Percentiles rank a stretch among this genome's conserved stretches.
phyloP scores from a whole-genome alignment of 1,284 basidiomycete species.

The Cronartium ribicola region DNA sequence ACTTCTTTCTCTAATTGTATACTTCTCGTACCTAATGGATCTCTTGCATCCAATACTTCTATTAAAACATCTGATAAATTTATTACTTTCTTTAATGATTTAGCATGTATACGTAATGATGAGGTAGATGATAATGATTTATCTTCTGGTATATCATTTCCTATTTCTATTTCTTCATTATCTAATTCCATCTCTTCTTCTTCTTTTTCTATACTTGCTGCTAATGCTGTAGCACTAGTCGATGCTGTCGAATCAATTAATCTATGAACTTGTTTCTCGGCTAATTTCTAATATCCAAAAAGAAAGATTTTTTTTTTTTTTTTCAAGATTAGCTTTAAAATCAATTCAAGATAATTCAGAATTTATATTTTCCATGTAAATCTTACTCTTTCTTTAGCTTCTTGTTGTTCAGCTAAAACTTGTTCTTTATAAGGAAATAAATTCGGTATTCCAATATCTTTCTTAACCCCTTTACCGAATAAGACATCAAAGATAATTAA shows the following conservation, averaged over 20 bases:
- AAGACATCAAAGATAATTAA: constrained; percentile 6
- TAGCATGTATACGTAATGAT: constrained; percentile 52
- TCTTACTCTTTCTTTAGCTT: constrained; percentile 46
- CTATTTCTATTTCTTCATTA: not conserved
- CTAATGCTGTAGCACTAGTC: constrained; percentile 29
- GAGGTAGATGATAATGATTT: constrained; percentile 14
- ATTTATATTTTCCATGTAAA: not conserved
- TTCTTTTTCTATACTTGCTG: not conserved
- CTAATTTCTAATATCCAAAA: not conserved
- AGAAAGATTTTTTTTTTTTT: too few relatives aligned
- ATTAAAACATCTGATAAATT: constrained; percentile 88
- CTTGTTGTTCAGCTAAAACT: constrained; percentile 69
- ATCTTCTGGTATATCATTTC: constrained; percentile 10
- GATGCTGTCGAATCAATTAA: constrained; percentile 10
- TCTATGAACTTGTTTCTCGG: constrained; percentile 10
- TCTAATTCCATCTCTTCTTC: constrained; percentile 25
- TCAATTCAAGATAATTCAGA: too few relatives aligned
- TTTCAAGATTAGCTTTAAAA: too few relatives aligned
- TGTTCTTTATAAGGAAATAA: constrained; percentile 96
- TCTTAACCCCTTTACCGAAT: constrained; percentile 62
- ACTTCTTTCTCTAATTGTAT: constrained; percentile 86
- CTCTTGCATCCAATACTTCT: constrained; percentile 81
- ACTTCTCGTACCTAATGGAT: constrained; percentile 83
- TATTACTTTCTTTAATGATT: constrained; percentile 77
- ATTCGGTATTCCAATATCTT: constrained; percentile 95